Evolutionary conservation across 805 yeast genomes (phyloP).

Genomic region (Zygoascus tannicola): DNA sequence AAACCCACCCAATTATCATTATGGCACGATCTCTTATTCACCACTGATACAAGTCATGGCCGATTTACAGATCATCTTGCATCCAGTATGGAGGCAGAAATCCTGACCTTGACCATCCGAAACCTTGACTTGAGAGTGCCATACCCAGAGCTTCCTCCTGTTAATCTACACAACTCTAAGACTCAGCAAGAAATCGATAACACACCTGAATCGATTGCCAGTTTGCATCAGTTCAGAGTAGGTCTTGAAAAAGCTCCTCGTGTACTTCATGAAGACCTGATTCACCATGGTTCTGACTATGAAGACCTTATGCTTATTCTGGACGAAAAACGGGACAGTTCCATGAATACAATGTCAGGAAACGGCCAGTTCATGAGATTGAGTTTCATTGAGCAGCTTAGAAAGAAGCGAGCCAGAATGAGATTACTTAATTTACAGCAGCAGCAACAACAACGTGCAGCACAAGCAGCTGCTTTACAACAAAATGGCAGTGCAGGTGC

Average conservation of each 20-base stretch:
- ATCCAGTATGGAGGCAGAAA: constrained; percentile 79
- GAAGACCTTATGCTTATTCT: constrained; percentile 80
- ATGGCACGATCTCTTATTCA: constrained; percentile 77
- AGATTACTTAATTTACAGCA: constrained; percentile 28
- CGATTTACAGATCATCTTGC: constrained; percentile 73
- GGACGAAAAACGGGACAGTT: constrained; percentile 36
- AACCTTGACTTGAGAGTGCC: constrained; percentile 69
- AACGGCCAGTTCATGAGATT: constrained; percentile 69
- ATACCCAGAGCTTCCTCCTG: neutral
- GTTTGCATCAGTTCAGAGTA: constrained; percentile 19
- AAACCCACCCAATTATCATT: constrained; percentile 72
- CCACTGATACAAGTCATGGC: constrained; percentile 62
- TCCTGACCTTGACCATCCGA: constrained; percentile 67
- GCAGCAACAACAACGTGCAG: constrained; percentile 17
- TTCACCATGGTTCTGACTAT: constrained; percentile 67
- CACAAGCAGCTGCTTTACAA: constrained; percentile 7
- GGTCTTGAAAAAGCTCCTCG: constrained; percentile 32
- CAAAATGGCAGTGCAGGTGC: constrained; percentile 1
- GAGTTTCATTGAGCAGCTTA: constrained; percentile 78
- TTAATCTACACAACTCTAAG: neutral
- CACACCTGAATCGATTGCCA: constrained; percentile 9
- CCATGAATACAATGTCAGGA: constrained; percentile 33
- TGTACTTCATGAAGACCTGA: constrained; percentile 55
- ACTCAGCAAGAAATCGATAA: neutral
- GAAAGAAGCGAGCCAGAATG: constrained; percentile 53